Evolutionary conservation across 1,284 basidiomycete genomes (phyloP), one percentile per base, ranked within the genome.

Genomic region (Ustilago trichophora): DNA sequence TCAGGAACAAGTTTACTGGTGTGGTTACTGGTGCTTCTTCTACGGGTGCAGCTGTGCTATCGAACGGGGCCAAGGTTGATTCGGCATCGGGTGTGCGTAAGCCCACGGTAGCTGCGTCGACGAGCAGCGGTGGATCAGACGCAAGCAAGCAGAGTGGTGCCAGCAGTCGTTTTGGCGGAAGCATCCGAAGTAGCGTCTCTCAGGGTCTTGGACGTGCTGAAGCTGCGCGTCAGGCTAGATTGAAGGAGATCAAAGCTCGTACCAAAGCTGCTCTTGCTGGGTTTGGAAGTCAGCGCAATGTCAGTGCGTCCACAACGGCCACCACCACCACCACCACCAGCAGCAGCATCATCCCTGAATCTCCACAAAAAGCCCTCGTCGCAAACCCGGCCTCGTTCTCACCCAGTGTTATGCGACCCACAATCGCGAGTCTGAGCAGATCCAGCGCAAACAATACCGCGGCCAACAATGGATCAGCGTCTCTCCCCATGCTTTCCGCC

Each of bases 171-270:
- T 53, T 64, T 9, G 49, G 49, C 36, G 54, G 54, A 2, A 57
- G 60, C 36, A 49, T 64, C 25, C 49, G 60, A 9, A 57, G 50
- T 37, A 65, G 62, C 27, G 53, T 67, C 33, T 60, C 57, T 11
- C 56, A 55, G 18, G 54, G 65, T 13, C 54, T 68, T 8, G 54
- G 44, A 15, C 37, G 58, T 27, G 58, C 54, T 9, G 65, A 68
- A 31, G 42, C 58, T n/a, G 53, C 54, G 6, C 65, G 65, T 19
- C 58, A 68, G 26, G 54, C 54, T 12, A 36, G 65, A 37, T 34
- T 68, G 26, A 52, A 58, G 29, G 65, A 68, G 49, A 55, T 68
- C 58, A 62, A 68, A 25, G 54, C 65, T 7, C 26, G 54, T 5
- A 63, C 65, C 22, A 56, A 56, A 31, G 57, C 58, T 18, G 65